phyloP scores from a whole-genome alignment of 306 rosid genomes.

The Astragalus glycyphyllos region DNA sequence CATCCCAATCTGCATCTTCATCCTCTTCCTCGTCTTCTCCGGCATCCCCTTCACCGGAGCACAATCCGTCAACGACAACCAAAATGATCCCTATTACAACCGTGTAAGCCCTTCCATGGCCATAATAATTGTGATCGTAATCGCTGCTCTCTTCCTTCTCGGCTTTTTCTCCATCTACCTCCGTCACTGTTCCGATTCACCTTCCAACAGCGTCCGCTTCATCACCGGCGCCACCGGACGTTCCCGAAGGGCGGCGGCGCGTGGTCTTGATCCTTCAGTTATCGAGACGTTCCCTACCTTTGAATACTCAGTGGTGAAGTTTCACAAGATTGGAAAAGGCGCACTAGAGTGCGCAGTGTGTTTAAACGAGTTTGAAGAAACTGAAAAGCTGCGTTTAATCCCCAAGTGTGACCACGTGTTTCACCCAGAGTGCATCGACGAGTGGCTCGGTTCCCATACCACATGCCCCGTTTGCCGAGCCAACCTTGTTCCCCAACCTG shows the following conservation, averaged over 20 bases:
- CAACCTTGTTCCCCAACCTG: constrained; percentile 65
- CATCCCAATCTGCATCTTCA: constrained; percentile 1
- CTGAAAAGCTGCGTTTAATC: constrained; percentile 86
- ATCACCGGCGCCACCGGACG: constrained; percentile 38
- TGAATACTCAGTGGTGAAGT: constrained; percentile 65
- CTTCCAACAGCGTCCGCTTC: constrained; percentile 42
- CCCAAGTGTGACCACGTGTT: constrained; percentile 95
- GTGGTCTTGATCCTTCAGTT: constrained; percentile 63
- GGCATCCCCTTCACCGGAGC: constrained; percentile 37
- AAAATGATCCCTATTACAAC: constrained; percentile 34
- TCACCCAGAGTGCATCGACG: constrained; percentile 91
- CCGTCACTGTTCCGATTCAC: constrained; percentile 68
- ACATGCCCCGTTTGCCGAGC: constrained; percentile 95
- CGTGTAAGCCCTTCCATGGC: constrained; percentile 77
- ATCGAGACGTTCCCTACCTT: constrained; percentile 74
- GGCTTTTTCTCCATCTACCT: constrained; percentile 88
- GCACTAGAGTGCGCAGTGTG: constrained; percentile 94
- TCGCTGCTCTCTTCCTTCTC: constrained; percentile 89
- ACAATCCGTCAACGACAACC: constrained; percentile 11
- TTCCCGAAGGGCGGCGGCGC: constrained; percentile 57
- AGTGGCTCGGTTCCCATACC: constrained; percentile 75
- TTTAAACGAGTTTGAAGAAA: constrained; percentile 79
- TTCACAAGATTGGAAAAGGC: constrained; percentile 71
- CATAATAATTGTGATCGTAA: constrained; percentile 66
- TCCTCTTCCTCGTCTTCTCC: constrained; percentile 24